These are phyloP conservation scores for Flagelloscypha sp. DNA, from an alignment of 768 basidiomycete genomes.

Conservation along the genomic window DNA sequence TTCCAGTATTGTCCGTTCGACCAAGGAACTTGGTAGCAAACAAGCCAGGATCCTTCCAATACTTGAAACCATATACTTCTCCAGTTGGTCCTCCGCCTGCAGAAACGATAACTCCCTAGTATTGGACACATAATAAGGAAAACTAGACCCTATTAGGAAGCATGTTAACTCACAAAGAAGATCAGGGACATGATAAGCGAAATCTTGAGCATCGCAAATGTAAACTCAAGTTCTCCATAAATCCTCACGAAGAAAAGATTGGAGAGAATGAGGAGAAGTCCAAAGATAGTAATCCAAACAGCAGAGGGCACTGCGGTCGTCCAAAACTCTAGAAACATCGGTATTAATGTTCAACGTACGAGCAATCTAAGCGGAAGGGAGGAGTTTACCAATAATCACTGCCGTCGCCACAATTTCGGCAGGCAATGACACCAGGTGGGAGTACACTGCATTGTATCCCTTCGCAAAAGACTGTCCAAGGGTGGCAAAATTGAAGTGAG, in stretches of 20 bases:
- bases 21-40: not conserved
- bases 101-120: slow-evolving; percentile 60
- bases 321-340: no score
- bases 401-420: slow-evolving; percentile 33
- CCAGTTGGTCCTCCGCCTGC: slow-evolving; percentile 69
- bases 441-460: slow-evolving; percentile 29
- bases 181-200: no score
- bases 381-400: slow-evolving; percentile 27
- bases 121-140: slow-evolving; percentile 54
- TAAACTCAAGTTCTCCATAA: no score
- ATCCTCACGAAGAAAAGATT: no score
- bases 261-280: slow-evolving; percentile 33
- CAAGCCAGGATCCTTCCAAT: slow-evolving; percentile 15
- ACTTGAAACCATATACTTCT: slow-evolving; percentile 62
- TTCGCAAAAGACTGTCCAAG: slow-evolving; percentile 22
- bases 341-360: no score
- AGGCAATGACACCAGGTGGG: slow-evolving; percentile 17
- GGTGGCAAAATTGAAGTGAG: not conserved
- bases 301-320: no score
- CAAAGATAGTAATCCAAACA: slow-evolving; percentile 32
- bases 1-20: slow-evolving; percentile 46
- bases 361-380: no score
- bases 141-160: slow-evolving; percentile 30
- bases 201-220: no score
- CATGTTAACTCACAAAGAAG: no score